Evolutionary conservation across 2,329 filamentous ascomycete species (phyloP).

Genomic region (Ambrosiella cleistominuta): DNA sequence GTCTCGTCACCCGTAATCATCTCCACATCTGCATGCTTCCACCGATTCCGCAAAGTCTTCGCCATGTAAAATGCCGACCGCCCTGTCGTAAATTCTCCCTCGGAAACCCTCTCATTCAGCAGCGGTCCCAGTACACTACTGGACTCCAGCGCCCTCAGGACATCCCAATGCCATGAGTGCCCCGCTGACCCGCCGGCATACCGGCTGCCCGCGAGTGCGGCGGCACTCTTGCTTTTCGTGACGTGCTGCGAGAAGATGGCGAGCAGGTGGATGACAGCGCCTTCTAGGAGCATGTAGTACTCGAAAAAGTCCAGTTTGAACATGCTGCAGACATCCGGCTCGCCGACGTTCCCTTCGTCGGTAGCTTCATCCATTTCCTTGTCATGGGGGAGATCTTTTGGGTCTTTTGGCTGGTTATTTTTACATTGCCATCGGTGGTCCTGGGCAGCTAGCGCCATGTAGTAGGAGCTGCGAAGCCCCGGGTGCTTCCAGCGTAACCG

Average conservation of each 20-base stretch:
- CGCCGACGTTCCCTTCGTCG: conserved; percentile 16
- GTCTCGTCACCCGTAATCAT: conserved; percentile 16
- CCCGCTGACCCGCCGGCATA: conserved; percentile 9
- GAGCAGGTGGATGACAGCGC: conserved; percentile 50
- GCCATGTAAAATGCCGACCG: conserved; percentile 42
- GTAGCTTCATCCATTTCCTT: conserved; percentile 2
- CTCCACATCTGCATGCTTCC: conserved; percentile 48
- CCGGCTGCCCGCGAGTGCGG: not conserved
- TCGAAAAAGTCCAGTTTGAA: conserved; percentile 68
- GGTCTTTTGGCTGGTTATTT: too few relatives aligned
- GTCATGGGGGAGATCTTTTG: too few relatives aligned
- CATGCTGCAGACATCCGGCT: conserved; percentile 38
- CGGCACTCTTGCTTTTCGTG: conserved; percentile 16
- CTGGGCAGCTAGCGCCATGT: conserved; percentile 25
- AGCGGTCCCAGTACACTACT: conserved; percentile 32
- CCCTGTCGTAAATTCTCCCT: conserved; percentile 19
- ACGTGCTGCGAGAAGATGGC: conserved; percentile 43
- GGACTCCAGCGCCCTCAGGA: conserved; percentile 44
- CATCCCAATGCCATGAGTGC: conserved; percentile 53
- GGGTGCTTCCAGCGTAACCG: conserved; percentile 47
- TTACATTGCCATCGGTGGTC: too few relatives aligned
- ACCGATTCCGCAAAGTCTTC: conserved; percentile 53
- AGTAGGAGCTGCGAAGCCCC: conserved; percentile 39
- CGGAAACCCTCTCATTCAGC: conserved; percentile 19
- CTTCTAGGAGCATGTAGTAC: conserved; percentile 56